phyloP scores from a whole-genome alignment of 306 rosid genomes.

The Castanospermum australe region DNA sequence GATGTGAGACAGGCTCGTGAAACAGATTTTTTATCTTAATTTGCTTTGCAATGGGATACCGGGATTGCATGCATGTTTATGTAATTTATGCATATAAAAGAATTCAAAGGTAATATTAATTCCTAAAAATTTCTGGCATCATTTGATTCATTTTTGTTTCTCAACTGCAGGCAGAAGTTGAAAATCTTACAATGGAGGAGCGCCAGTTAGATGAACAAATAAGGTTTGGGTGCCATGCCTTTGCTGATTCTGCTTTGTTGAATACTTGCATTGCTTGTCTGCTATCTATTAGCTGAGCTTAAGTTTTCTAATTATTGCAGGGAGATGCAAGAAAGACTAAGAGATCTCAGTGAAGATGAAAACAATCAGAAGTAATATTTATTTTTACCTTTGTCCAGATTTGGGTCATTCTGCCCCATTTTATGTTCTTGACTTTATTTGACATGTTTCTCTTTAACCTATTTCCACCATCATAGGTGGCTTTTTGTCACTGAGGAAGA shows the following conservation, averaged over 20 bases:
- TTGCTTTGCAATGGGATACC: constrained; percentile 14
- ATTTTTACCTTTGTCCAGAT: constrained; percentile 16
- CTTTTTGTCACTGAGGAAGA: constrained; percentile 97
- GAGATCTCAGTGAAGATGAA: constrained; percentile 86
- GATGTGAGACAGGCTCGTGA: background rate
- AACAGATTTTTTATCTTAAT: constrained; percentile 12
- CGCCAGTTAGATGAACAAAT: constrained; percentile 72
- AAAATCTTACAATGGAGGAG: constrained; percentile 75
- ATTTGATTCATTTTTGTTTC: constrained; percentile 16
- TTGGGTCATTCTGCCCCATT: background rate
- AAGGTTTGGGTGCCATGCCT: constrained; percentile 54
- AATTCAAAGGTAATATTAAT: constrained; percentile 3
- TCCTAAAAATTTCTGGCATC: constrained; percentile 18
- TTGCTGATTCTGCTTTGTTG: constrained; percentile 21
- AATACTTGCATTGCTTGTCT: constrained; percentile 2
- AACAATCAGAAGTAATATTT: constrained; percentile 73
- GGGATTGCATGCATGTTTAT: background rate
- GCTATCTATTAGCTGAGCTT: constrained; percentile 20
- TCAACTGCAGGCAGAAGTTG: constrained; percentile 77
- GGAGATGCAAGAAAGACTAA: constrained; percentile 89
- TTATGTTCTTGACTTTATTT: constrained; percentile 15
- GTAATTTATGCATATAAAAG: background rate
- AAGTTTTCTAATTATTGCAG: constrained; percentile 50
- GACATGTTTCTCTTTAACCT: background rate
- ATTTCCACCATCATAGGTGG: constrained; percentile 52